A percentile compares a stretch with the other conserved stretches of the same genome.
These are phyloP conservation scores for Mycena metata DNA, from an alignment of 768 basidiomycete genomes.

Conservation along the genomic window DNA sequence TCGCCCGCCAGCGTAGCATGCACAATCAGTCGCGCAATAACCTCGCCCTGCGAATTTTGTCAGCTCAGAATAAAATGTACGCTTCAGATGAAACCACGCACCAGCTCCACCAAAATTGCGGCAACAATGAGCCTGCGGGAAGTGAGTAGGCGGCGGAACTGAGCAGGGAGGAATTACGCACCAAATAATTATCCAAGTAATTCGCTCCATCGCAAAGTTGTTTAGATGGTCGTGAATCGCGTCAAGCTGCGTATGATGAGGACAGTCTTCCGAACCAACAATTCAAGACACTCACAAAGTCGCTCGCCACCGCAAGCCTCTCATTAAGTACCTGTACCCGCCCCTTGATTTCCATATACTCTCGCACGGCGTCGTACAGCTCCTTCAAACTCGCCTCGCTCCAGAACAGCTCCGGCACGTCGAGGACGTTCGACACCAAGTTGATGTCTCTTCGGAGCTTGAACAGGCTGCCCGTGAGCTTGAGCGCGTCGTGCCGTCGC, in stretches of 20 bases:
- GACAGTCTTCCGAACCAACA: conserved; percentile 9
- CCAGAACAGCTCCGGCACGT: conserved; percentile 96
- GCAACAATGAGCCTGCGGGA: conserved; percentile 85
- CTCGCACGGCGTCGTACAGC: conserved; percentile 92
- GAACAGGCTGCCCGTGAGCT: conserved; percentile 88
- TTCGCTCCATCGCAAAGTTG: conserved; percentile 89
- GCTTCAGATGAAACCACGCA: conserved; percentile 48
- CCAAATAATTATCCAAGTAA: conserved; percentile 74
- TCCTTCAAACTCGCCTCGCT: conserved; percentile 90
- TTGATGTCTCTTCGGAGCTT: conserved; percentile 92
- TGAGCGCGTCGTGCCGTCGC: conserved; percentile 85
- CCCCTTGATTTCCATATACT: conserved; percentile 93
- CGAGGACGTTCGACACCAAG: conserved; percentile 91
- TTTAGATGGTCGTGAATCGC: conserved; percentile 96
- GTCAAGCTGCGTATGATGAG: conserved; percentile 69
- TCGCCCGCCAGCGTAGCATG: conserved; percentile 63
- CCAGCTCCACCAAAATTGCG: conserved; percentile 90
- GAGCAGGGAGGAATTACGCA: conserved; percentile 41
- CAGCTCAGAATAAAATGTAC: conserved; percentile 7
- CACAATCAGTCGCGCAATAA: conserved; percentile 81
- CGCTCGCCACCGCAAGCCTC: conserved; percentile 87
- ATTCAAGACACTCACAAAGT: conserved; percentile 73
- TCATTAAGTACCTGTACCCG: conserved; percentile 91
- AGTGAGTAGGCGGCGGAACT: conserved; percentile 17
- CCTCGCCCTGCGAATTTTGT: conserved; percentile 71